phyloP scores from a whole-genome alignment of 139 green algal genomes.

The Dunaliella sp. region DNA sequence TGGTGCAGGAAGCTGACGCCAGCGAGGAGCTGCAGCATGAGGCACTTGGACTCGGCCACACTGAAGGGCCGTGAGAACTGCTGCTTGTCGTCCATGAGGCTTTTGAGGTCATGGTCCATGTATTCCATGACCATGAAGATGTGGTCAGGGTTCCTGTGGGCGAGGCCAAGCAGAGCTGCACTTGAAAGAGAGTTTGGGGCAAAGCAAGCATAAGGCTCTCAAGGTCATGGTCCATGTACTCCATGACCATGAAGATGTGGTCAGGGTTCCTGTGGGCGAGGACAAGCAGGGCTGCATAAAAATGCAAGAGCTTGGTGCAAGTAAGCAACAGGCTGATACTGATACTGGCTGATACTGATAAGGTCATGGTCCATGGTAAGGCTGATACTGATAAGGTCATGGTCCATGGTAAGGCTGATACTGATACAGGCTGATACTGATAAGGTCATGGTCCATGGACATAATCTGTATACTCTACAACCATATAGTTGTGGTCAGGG shows the following conservation, averaged over 20 bases:
- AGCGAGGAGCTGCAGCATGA: conserved; percentile 85
- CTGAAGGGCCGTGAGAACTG: conserved; percentile 21
- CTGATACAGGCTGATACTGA: too few relatives aligned
- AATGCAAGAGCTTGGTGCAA: conserved; percentile 80
- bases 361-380: conserved; percentile 97
- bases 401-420: conserved; percentile 82
- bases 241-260: conserved; percentile 98
- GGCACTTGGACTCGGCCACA: conserved; percentile 77
- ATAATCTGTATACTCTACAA: conserved; percentile 99
- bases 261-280: conserved; percentile 46
- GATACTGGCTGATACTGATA: too few relatives aligned
- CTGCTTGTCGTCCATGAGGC: conserved; percentile 48
- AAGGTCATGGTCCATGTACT: conserved; percentile 97
- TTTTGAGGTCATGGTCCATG: conserved; percentile 94
- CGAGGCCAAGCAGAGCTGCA: too few relatives aligned
- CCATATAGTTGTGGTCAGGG: conserved; percentile 90
- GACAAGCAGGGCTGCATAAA: too few relatives aligned
- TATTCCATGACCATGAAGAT: conserved; percentile 99
- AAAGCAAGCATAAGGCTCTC: conserved; percentile 83
- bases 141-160: conserved; percentile 45
- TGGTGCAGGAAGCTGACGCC: conserved; percentile 87
- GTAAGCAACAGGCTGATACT: conserved; percentile 85
- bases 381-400: conserved; percentile 94
- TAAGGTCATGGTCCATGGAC: conserved; percentile 96
- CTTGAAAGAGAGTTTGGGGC: conserved; percentile 73